Base-by-base conservation (phyloP, 257 asterid species). In the Petunia axillaris region DNA sequence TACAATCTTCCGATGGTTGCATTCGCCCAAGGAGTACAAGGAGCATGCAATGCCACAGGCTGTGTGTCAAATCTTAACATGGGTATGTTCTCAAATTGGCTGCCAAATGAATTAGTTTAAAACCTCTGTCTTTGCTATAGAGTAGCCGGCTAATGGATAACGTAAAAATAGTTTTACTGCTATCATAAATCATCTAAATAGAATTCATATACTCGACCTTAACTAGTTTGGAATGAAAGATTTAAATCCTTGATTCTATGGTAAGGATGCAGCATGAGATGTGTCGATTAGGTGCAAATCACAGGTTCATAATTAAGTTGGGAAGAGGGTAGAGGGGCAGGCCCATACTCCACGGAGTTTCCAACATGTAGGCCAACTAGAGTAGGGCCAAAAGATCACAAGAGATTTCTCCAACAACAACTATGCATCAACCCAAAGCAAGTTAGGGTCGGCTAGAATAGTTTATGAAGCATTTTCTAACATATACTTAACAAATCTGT, bases 41-140 rank as follows among this genome's bases (percentile, higher is more conserved):
- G 90, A n/a, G 87, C 79, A 76, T 92, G 98, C 84, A 92, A 91
- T 60, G 89, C 92, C 87, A 91, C 97, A 1, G 96, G 98, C 66
- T 94, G 97, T 74, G 81, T 81, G 73, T 81, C 91, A 41, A 89
- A 94, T 74, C 82, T 94, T 76, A 94, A 92, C 82, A 92, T 87
- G 89, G 97, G 98, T 91, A 85, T 81, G 67, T 41, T 77, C 65
- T 64, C n/a, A 6, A 6, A 41, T 8, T 15, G 0, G 14, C 16
- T 6, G 52, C 13, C 55, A 9, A 38, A 13, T 36, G 41, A 41
- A 8, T 3, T 70, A 11, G 46, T 25, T 25, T 68, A 15, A 38
- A 39, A 4, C 36, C 11, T 62, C n/a, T 63, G 44, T 7, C 60
- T 8, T 57, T 8, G 8, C 16, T 11, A 25, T 25, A 25, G 25